Evolutionary conservation across 257 asterid genomes (phyloP).

Genomic region (Salvia hispanica): DNA sequence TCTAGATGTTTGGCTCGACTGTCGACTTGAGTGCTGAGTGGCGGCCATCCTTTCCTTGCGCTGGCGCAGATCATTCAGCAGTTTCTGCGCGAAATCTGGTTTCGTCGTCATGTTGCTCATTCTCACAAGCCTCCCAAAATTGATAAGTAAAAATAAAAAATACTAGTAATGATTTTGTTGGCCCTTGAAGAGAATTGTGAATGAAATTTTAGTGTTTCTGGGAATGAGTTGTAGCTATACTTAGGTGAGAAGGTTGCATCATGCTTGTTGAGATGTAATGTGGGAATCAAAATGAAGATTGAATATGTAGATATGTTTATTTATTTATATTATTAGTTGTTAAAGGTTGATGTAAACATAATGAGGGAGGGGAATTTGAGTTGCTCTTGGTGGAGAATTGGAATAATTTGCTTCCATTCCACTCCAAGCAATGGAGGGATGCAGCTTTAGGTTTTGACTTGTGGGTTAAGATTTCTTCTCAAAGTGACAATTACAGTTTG

Average conservation of each 20-base stretch:
- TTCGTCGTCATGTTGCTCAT: slow-evolving; percentile 52
- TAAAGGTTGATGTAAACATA: slow-evolving; percentile 39
- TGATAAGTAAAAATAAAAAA: neutral
- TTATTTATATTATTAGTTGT: slow-evolving; percentile 22
- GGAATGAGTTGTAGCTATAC: slow-evolving; percentile 29
- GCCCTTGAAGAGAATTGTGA: slow-evolving; percentile 2
- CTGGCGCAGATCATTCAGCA: slow-evolving; percentile 73
- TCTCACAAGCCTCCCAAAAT: too few relatives aligned
- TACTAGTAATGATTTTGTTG: neutral
- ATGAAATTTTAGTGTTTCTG: slow-evolving; percentile 28
- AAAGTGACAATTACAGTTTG: too few relatives aligned
- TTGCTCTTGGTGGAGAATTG: slow-evolving; percentile 33
- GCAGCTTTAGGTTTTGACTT: slow-evolving; percentile 38
- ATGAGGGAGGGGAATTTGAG: slow-evolving; percentile 26
- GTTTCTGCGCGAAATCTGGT: slow-evolving; percentile 86
- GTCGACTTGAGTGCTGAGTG: slow-evolving; percentile 45
- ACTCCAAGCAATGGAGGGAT: slow-evolving; percentile 50
- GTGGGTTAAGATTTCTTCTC: slow-evolving; percentile 37
- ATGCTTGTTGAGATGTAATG: slow-evolving; percentile 47
- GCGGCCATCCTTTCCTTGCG: slow-evolving; percentile 72
- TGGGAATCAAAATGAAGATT: slow-evolving; percentile 32
- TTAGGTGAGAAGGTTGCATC: slow-evolving; percentile 47
- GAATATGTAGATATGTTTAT: neutral
- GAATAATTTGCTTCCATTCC: slow-evolving; percentile 47
- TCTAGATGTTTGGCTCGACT: slow-evolving; percentile 49